Evolutionary conservation across 495 filamentous ascomycete genomes (phyloP).

Genomic region (Trichoderma parareesei): DNA sequence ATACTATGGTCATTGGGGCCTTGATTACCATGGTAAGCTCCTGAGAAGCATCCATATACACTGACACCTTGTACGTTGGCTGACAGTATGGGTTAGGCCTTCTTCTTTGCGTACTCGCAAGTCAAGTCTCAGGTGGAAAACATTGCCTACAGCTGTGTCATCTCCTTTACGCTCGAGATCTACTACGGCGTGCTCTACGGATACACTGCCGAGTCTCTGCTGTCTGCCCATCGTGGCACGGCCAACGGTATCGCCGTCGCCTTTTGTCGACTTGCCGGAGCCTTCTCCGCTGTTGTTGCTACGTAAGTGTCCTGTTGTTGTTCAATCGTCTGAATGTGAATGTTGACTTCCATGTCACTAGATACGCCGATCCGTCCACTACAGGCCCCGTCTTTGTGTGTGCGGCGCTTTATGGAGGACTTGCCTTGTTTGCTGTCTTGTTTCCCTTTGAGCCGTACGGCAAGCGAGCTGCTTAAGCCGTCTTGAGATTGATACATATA

Average conservation of each 20-base stretch:
- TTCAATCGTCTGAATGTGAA: no score
- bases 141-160: constrained; percentile 55
- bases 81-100: constrained; percentile 57
- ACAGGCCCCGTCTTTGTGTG: constrained; percentile 61
- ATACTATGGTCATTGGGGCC: constrained; percentile 58
- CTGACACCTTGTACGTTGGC: constrained; percentile 45
- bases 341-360: no score
- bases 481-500: neutral
- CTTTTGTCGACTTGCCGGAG: constrained; percentile 63
- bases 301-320: constrained; percentile 30
- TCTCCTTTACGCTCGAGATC: constrained; percentile 60
- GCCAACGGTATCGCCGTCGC: constrained; percentile 69
- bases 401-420: constrained; percentile 55
- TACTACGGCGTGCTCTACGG: constrained; percentile 83
- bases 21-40: constrained; percentile 42
- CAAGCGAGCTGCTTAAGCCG: constrained; percentile 24
- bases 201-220: constrained; percentile 78
- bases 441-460: constrained; percentile 69
- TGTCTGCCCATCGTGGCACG: constrained; percentile 67
- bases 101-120: constrained; percentile 70
- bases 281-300: constrained; percentile 57
- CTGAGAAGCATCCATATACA: constrained; percentile 39
- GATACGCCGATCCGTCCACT: constrained; percentile 39
- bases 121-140: constrained; percentile 65
- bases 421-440: constrained; percentile 51